phyloP scores from a whole-genome alignment of 257 asterid species.

The Mentha longifolia region DNA sequence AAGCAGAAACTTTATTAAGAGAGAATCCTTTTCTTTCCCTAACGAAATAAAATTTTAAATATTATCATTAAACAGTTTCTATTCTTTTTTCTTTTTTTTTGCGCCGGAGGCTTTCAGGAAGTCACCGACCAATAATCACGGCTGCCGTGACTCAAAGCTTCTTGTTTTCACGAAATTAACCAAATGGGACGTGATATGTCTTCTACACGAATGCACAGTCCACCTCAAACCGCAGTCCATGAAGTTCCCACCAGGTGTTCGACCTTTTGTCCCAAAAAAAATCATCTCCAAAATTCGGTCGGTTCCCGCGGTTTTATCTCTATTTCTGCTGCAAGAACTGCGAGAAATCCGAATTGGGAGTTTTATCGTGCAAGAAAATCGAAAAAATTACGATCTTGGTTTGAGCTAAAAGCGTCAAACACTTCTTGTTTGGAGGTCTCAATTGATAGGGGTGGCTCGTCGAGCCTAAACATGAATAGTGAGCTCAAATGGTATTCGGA shows the following conservation, averaged over 20 bases:
- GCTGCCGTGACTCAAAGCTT: neutral
- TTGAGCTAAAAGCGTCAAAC: constrained; percentile 21
- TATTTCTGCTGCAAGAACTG: constrained; percentile 38
- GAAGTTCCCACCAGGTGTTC: constrained; percentile 44
- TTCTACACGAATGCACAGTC: constrained; percentile 40
- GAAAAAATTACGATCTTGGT: constrained; percentile 30
- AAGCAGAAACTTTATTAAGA: too few species aligned
- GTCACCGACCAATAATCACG: neutral
- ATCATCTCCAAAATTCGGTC: constrained; percentile 28
- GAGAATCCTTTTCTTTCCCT: too few species aligned
- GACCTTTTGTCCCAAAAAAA: constrained; percentile 39
- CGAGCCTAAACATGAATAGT: constrained; percentile 24
- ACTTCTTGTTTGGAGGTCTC: constrained; percentile 36
- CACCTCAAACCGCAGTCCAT: constrained; percentile 34
- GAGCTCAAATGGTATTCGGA: constrained; percentile 61
- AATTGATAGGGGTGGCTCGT: constrained; percentile 32
- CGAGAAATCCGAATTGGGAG: constrained; percentile 28
- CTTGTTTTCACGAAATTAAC: neutral
- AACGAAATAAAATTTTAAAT: too few species aligned
- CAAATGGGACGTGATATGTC: constrained; percentile 50
- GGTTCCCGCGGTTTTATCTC: constrained; percentile 33
- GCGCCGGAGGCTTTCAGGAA: too few species aligned
- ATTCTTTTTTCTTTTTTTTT: too few species aligned
- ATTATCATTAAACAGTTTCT: too few species aligned
- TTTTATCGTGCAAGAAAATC: constrained; percentile 13